Conservation (phyloP, 441 rosid species). For the Gossypium aridum region DNA sequence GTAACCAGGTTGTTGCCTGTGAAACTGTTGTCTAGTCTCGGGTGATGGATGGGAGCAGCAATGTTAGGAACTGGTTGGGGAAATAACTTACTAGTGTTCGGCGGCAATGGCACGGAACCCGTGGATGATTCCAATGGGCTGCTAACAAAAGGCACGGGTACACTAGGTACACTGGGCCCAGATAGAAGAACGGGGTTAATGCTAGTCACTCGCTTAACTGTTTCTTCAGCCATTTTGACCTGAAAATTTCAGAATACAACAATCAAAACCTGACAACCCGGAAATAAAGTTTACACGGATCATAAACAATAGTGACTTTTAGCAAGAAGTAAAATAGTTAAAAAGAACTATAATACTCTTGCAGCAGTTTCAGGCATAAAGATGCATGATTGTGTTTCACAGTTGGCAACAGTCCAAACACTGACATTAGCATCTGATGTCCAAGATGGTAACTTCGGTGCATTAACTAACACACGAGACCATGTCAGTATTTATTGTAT, state of each 20-base stretch:
- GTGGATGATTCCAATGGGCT: conserved; percentile 36
- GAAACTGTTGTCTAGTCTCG: conserved; percentile 33
- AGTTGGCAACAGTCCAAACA: conserved; percentile 1
- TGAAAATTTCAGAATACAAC: conserved; percentile 20
- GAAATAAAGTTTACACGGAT: not conserved
- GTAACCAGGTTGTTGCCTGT: conserved; percentile 25
- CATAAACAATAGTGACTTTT: not conserved
- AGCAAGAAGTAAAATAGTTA: not conserved
- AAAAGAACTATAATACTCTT: not conserved
- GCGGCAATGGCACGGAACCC: conserved; percentile 36
- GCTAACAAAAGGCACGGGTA: conserved; percentile 47
- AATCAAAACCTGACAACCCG: not conserved
- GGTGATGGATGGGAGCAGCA: conserved; percentile 29
- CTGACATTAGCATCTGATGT: not conserved
- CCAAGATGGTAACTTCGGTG: not conserved
- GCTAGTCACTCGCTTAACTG: conserved; percentile 78
- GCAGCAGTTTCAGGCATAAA: not conserved
- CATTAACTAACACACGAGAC: not conserved
- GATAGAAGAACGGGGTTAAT: conserved; percentile 62
- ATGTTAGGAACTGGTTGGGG: conserved; percentile 43
- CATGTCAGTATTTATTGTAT: not conserved
- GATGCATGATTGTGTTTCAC: not conserved
- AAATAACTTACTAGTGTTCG: conserved; percentile 42
- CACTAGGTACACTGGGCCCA: conserved; percentile 44
- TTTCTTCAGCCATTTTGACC: conserved; percentile 99